These are phyloP conservation scores for Dactylellina sp. DNA, from an alignment of 2,329 filamentous ascomycete species.

Conservation along the genomic window DNA sequence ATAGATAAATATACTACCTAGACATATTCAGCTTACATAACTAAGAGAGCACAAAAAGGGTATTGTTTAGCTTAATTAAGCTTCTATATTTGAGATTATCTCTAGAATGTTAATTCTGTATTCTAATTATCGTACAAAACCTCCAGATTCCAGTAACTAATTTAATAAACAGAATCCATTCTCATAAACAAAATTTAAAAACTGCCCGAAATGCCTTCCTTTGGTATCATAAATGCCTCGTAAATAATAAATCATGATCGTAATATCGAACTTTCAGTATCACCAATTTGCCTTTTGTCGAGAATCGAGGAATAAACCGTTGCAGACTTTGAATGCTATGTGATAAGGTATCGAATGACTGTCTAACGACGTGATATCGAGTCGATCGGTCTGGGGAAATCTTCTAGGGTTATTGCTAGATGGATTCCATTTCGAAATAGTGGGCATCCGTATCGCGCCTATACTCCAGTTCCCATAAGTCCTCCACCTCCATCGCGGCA, in stretches of 20 bases:
- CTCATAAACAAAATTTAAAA: not conserved
- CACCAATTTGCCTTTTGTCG: not conserved
- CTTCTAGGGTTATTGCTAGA: not conserved
- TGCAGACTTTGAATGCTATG: not conserved
- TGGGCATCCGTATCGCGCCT: too few relatives aligned
- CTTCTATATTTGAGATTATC: not conserved
- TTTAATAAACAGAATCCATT: not conserved
- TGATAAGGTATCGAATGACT: not conserved
- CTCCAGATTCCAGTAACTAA: not conserved
- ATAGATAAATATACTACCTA: too few relatives aligned
- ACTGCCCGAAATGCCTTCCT: conserved; percentile 8
- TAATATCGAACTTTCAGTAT: not conserved
- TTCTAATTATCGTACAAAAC: conserved; percentile 16
- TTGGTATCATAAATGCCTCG: conserved; percentile 11
- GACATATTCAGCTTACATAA: too few relatives aligned
- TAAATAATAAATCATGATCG: conserved; percentile 8
- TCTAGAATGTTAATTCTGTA: not conserved
- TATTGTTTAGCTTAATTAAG: too few relatives aligned
- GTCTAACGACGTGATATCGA: not conserved
- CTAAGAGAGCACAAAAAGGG: not conserved
- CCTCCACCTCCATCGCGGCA: not conserved
- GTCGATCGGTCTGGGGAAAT: too few relatives aligned
- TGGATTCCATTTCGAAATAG: not conserved
- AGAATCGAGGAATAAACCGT: not conserved
- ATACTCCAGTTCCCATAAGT: too few relatives aligned